Percentiles rank a stretch among this genome's conserved stretches.
Conservation (phyloP, 805 yeast genomes). For the Schwanniomyces sp. region DNA sequence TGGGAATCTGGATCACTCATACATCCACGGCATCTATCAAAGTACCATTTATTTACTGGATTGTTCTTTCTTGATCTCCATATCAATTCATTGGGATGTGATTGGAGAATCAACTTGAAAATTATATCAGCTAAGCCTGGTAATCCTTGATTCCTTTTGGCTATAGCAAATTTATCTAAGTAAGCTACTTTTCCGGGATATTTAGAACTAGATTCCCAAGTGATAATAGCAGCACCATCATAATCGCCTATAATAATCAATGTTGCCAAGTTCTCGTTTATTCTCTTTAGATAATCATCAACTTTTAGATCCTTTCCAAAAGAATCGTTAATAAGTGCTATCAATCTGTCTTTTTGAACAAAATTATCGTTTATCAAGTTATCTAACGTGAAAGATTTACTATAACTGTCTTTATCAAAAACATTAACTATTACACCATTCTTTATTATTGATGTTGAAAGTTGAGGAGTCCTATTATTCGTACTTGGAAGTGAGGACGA, state of each 20-base stretch:
- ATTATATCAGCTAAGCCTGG: constrained; percentile 93
- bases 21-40: constrained; percentile 82
- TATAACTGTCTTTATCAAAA: constrained; percentile 27
- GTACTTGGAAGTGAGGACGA: constrained; percentile 85
- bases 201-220: constrained; percentile 58
- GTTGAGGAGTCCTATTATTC: constrained; percentile 51
- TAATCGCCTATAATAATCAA: constrained; percentile 89
- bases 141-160: constrained; percentile 80
- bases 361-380: constrained; percentile 33
- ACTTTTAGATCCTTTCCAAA: constrained; percentile 69
- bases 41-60: constrained; percentile 97
- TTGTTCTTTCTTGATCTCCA: constrained; percentile 89
- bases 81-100: constrained; percentile 69
- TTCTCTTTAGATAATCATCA: constrained; percentile 64
- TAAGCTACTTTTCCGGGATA: constrained; percentile 57
- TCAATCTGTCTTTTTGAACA: constrained; percentile 59
- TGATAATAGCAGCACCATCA: constrained; percentile 91
- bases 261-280: constrained; percentile 67
- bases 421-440: constrained; percentile 66
- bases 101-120: constrained; percentile 72
- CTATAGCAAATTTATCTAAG: constrained; percentile 91
- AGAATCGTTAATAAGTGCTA: constrained; percentile 70
- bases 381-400: constrained; percentile 38
- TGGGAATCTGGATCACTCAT: constrained; percentile 34
- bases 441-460: constrained; percentile 77